phyloP scores from a whole-genome alignment of 495 filamentous ascomycete genomes.

The Xylaria sp. region DNA sequence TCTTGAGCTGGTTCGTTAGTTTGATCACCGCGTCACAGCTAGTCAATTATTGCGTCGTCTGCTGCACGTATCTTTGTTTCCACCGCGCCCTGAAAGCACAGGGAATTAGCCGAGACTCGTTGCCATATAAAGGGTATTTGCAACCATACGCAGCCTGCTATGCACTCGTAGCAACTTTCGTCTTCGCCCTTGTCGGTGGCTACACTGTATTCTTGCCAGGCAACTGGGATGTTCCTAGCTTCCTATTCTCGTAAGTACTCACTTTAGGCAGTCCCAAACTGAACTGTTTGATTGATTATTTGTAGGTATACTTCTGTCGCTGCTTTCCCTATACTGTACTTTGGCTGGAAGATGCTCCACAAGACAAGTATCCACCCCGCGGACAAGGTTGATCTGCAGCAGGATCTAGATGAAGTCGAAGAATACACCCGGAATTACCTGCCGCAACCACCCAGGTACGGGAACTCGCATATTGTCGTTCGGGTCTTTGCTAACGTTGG shows the following conservation, averaged over 20 bases:
- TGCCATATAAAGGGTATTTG: slow-evolving; percentile 70
- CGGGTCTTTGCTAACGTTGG: slow-evolving; percentile 9
- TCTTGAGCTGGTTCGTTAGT: slow-evolving; percentile 79
- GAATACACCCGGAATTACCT: slow-evolving; percentile 74
- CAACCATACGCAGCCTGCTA: slow-evolving; percentile 79
- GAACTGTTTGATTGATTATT: slow-evolving; percentile 5
- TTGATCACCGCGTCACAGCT: slow-evolving; percentile 75
- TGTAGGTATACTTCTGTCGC: slow-evolving; percentile 68
- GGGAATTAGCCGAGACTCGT: slow-evolving; percentile 64
- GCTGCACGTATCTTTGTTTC: slow-evolving; percentile 76
- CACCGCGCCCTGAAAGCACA: slow-evolving; percentile 72
- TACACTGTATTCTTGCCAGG: slow-evolving; percentile 79
- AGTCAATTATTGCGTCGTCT: slow-evolving; percentile 77
- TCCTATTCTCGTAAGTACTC: slow-evolving; percentile 72
- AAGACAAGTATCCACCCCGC: slow-evolving; percentile 63
- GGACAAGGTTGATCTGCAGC: slow-evolving; percentile 67
- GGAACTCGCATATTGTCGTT: slow-evolving; percentile 20
- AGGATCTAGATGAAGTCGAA: slow-evolving; percentile 74
- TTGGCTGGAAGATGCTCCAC: slow-evolving; percentile 75
- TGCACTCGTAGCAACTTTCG: slow-evolving; percentile 62
- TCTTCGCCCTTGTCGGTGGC: slow-evolving; percentile 78
- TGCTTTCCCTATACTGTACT: slow-evolving; percentile 68
- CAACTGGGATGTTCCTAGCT: slow-evolving; percentile 74
- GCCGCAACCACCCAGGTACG: slow-evolving; percentile 62
- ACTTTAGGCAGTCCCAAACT: not conserved